A percentile compares a stretch with the other conserved stretches of the same genome.
Conservation (phyloP, 768 basidiomycete species). For the Kwoniella bestiolae region DNA sequence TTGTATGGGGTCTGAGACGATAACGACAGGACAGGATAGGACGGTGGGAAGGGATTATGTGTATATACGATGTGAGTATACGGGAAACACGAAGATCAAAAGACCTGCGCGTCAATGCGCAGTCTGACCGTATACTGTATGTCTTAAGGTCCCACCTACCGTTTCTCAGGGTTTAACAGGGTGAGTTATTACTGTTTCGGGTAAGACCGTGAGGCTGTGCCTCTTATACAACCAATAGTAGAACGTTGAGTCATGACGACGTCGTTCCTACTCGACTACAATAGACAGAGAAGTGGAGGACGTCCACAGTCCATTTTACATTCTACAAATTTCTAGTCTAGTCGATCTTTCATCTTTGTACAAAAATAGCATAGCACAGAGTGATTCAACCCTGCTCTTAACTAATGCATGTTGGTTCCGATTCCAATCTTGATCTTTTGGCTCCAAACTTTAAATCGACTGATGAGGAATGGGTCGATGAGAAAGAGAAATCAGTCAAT, state of each 20-base stretch:
- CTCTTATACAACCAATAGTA: not conserved
- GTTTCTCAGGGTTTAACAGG: not conserved
- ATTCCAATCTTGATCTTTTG: not conserved
- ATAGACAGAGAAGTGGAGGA: constrained; percentile 4
- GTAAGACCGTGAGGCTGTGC: constrained; percentile 12
- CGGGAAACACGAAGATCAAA: not conserved
- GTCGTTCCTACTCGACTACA: constrained; percentile 11
- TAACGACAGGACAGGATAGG: no score
- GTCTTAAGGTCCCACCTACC: not conserved
- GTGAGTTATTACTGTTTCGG: not conserved
- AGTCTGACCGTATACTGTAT: not conserved
- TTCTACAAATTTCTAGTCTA: not conserved
- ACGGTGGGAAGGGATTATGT: constrained; percentile 1
- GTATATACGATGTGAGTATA: not conserved
- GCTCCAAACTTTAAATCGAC: not conserved
- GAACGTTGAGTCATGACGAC: constrained; percentile 1
- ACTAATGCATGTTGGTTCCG: no score
- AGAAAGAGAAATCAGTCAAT: constrained; percentile 1
- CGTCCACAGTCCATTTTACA: no score
- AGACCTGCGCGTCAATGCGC: constrained; percentile 11
- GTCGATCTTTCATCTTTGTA: not conserved
- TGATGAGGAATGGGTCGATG: not conserved
- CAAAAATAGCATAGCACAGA: no score
- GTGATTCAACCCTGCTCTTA: no score
- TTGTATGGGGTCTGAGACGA: not conserved